Evolutionary conservation across 169 alveolate species (phyloP), one percentile per base, ranked within the genome.

Genomic region (Plasmodium inui): DNA sequence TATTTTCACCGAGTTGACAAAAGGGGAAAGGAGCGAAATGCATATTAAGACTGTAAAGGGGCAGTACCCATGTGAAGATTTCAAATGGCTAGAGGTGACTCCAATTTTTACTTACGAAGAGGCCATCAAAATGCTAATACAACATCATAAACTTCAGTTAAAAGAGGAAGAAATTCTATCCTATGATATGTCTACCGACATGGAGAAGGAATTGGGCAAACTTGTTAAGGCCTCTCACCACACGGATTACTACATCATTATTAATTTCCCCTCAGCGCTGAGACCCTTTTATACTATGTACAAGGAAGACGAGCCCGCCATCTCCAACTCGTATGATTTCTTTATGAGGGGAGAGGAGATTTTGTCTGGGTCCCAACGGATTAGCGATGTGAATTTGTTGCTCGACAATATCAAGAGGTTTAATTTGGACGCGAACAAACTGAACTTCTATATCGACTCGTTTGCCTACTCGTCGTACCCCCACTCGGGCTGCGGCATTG

Each of bases 271-370:
- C 10, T 96, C 97, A 70, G 96, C 95, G 67, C 99, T 99, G 2
- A 96, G 99, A 61, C 99, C 99, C 28, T 99, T 99, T 97, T 99
- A 99, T 96, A 98, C 99, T 44, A 99, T 99, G 99, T 99, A 99
- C 26, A 96, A 98, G 92, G 96, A 95, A 73, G 32, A 92, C 7
- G 93, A 94, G 41, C 97, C 93, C 22, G 96, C 50, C 72, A 95
- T 96, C 94, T 96, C 99, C 82, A 98, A 97, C 95, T 98, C 99
- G 12, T 99, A 98, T 95, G 99, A 99, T 96, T 98, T 98, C 96
- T 99, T 99, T 97, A 99, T 99, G 99, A 97, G 99, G 92, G 99
- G 99, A 50, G 99, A 99, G 95, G 99, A 99, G 96, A 99, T 99
- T 92, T 97, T 98, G 79, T 98, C 99, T 34, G 99, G 99, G 12